Percentiles rank a stretch among this genome's conserved stretches.
Evolutionary conservation across 2,329 filamentous ascomycete genomes (phyloP).

Genomic region (Alternaria viburni): DNA sequence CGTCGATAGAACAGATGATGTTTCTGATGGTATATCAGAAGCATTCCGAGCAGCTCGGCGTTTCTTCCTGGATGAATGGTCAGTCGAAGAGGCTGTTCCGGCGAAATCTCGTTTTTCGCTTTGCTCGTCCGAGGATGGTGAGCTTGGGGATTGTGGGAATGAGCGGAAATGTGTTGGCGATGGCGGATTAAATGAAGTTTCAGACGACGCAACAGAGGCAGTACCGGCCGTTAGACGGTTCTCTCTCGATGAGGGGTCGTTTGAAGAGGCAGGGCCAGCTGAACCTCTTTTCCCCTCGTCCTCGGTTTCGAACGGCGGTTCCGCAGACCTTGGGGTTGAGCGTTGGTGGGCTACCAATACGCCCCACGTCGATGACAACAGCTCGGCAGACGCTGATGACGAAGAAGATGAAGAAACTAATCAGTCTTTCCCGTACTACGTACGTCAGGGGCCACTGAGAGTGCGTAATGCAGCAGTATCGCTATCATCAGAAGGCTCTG

Average conservation of each 20-base stretch:
- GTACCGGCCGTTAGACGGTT: background rate
- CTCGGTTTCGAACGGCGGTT: background rate
- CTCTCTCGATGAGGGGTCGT: background rate
- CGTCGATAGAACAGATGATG: background rate
- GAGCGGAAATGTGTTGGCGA: too few species aligned
- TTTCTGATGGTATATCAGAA: background rate
- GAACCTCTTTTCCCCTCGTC: background rate
- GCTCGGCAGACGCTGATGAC: background rate
- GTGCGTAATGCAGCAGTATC: background rate
- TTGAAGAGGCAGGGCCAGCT: background rate
- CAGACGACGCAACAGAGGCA: background rate
- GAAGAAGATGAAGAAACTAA: background rate
- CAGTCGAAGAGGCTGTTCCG: background rate
- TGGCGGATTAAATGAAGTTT: background rate
- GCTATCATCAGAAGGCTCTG: background rate
- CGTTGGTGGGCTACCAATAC: background rate
- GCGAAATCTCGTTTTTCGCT: background rate
- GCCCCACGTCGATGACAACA: background rate
- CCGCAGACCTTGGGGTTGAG: background rate
- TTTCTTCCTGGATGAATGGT: background rate
- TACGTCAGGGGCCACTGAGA: background rate
- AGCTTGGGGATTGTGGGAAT: too few species aligned
- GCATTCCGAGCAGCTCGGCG: background rate
- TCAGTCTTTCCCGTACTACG: background rate
- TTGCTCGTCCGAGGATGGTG: background rate